A percentile compares a stretch with the other conserved stretches of the same genome.
Conservation (phyloP, 768 basidiomycete species). For the Clitopilus hobsonii region DNA sequence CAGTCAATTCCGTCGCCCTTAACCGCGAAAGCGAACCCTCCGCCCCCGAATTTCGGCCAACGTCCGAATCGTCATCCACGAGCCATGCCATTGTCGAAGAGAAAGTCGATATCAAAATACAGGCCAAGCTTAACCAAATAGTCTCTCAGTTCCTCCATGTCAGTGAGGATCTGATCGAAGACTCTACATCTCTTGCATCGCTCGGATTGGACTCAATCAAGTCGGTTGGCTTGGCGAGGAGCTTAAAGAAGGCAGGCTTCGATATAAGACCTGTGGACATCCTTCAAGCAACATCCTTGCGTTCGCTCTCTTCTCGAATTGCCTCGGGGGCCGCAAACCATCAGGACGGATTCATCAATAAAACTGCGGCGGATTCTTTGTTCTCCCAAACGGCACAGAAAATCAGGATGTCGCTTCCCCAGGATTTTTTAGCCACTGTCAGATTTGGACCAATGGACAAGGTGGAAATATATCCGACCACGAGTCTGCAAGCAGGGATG, state of each 20-base stretch:
- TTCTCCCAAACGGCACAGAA: background rate
- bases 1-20: too few relatives aligned
- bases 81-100: too few relatives aligned
- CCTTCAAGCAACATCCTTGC: constrained; percentile 24
- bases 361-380: background rate
- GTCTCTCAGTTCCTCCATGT: constrained; percentile 23
- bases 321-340: background rate
- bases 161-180: constrained; percentile 13
- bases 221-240: constrained; percentile 36
- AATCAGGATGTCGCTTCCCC: background rate
- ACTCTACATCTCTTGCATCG: constrained; percentile 33
- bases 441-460: constrained; percentile 22
- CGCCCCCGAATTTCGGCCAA: too few relatives aligned
- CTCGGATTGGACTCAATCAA: constrained; percentile 45
- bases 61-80: too few relatives aligned
- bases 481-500: constrained; percentile 44
- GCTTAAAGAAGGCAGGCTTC: constrained; percentile 26
- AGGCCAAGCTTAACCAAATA: constrained; percentile 12
- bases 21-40: too few relatives aligned
- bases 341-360: background rate
- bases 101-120: constrained; percentile 11
- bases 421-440: constrained; percentile 5
- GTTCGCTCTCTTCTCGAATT: constrained; percentile 12
- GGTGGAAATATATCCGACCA: constrained; percentile 32
- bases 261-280: constrained; percentile 30